These are phyloP conservation scores for Calophaca sinica DNA, from an alignment of 306 rosid species.

Conservation along the genomic window DNA sequence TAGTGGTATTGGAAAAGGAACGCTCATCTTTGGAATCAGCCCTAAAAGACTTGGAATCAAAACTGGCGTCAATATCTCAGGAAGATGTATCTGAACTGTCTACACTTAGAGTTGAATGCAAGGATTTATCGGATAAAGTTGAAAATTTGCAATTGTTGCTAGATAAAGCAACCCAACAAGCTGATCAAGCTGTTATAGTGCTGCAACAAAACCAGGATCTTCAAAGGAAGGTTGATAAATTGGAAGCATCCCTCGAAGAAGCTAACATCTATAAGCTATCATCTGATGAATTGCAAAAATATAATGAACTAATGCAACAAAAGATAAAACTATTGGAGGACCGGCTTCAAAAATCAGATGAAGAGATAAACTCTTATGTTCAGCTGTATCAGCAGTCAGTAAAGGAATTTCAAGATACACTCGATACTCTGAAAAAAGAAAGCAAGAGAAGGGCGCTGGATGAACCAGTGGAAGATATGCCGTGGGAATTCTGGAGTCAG, in stretches of 20 bases:
- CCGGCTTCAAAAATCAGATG: slow-evolving; percentile 82
- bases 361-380: slow-evolving; percentile 80
- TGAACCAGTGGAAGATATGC: slow-evolving; percentile 88
- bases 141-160: slow-evolving; percentile 71
- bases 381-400: slow-evolving; percentile 86
- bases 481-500: slow-evolving; percentile 93
- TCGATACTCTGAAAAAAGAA: slow-evolving; percentile 70
- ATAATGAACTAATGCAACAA: slow-evolving; percentile 76
- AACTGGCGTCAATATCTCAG: slow-evolving; percentile 63
- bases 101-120: slow-evolving; percentile 66
- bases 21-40: slow-evolving; percentile 71
- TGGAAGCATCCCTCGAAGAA: slow-evolving; percentile 83
- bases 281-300: slow-evolving; percentile 74
- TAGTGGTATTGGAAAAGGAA: slow-evolving; percentile 75
- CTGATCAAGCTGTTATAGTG: slow-evolving; percentile 70
- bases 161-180: slow-evolving; percentile 79
- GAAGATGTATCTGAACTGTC: slow-evolving; percentile 74
- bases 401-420: slow-evolving; percentile 82
- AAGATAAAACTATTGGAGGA: slow-evolving; percentile 80
- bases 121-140: slow-evolving; percentile 69
- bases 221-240: slow-evolving; percentile 70
- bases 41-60: slow-evolving; percentile 73
- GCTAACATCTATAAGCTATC: slow-evolving; percentile 71
- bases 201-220: slow-evolving; percentile 90
- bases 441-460: slow-evolving; percentile 69